These are phyloP conservation scores for Lactuca sativa DNA, from an alignment of 129 eudicot genomes.

Conservation along the genomic window DNA sequence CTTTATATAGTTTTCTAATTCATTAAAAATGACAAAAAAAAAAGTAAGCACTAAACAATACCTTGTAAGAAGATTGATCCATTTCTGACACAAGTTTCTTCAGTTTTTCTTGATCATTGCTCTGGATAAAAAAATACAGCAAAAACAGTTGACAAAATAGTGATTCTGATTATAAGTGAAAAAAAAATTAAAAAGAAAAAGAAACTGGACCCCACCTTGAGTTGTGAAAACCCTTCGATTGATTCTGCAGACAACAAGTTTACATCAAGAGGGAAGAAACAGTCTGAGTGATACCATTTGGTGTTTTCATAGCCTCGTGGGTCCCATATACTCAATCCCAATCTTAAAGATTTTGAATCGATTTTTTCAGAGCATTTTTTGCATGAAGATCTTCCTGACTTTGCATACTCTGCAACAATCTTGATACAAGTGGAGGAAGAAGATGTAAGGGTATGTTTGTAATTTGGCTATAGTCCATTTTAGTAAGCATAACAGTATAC, in stretches of 20 bases:
- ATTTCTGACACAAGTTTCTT: constrained; percentile 41
- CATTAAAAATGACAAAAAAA: neutral
- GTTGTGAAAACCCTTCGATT: constrained; percentile 60
- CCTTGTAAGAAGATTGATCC: constrained; percentile 43
- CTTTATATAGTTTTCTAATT: too few species aligned
- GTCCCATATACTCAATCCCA: constrained; percentile 61
- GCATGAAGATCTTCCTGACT: constrained; percentile 80
- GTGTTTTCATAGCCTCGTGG: constrained; percentile 71
- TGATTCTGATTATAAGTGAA: neutral
- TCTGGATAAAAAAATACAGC: constrained; percentile 38
- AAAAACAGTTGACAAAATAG: constrained; percentile 1
- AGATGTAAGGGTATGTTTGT: constrained; percentile 4
- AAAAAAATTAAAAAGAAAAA: constrained; percentile 1
- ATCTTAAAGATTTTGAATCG: constrained; percentile 44
- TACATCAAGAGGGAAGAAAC: constrained; percentile 47
- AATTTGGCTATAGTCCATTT: neutral
- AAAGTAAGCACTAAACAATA: neutral
- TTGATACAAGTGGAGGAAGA: constrained; percentile 29
- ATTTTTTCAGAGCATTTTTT: constrained; percentile 63
- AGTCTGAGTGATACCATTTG: constrained; percentile 80
- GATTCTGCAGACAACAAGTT: constrained; percentile 40
- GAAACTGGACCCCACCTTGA: constrained; percentile 50
- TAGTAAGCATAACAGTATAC: constrained; percentile 7
- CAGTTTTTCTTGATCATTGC: constrained; percentile 61
- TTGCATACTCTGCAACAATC: constrained; percentile 87